These are phyloP conservation scores for Phytophthora kernoviae DNA, from an alignment of 352 stramenopile genomes.

Conservation along the genomic window DNA sequence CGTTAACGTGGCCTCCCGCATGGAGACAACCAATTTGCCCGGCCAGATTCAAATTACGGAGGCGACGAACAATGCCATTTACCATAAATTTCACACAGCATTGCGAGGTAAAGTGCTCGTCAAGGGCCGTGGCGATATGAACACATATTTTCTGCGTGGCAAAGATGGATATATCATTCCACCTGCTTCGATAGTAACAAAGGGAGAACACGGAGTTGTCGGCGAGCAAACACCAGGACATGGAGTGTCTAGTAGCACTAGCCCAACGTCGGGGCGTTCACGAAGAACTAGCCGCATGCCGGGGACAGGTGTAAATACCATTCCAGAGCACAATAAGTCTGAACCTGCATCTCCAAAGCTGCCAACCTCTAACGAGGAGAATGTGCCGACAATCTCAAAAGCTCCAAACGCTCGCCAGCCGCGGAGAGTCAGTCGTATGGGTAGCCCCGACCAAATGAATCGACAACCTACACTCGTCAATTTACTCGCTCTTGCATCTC, in stretches of 20 bases:
- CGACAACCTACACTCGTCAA: constrained; percentile 24
- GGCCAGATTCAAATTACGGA: constrained; percentile 86
- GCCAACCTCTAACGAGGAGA: constrained; percentile 3
- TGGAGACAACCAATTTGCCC: constrained; percentile 84
- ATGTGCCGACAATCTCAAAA: constrained; percentile 11
- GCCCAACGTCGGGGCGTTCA: constrained; percentile 15
- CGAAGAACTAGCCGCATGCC: constrained; percentile 26
- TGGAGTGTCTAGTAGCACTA: constrained; percentile 1
- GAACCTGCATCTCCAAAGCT: neutral
- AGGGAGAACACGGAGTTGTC: neutral
- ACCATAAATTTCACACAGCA: constrained; percentile 72
- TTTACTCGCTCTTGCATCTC: constrained; percentile 12
- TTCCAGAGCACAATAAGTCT: constrained; percentile 26
- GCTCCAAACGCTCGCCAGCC: constrained; percentile 26
- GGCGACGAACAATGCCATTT: constrained; percentile 65
- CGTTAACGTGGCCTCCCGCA: constrained; percentile 85
- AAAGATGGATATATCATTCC: constrained; percentile 66
- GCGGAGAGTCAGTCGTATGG: constrained; percentile 18
- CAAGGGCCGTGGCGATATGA: constrained; percentile 84
- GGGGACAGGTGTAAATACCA: constrained; percentile 23
- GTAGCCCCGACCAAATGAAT: constrained; percentile 7
- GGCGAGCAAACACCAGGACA: constrained; percentile 1
- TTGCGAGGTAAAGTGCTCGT: constrained; percentile 80
- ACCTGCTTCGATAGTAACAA: constrained; percentile 29
- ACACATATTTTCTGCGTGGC: constrained; percentile 79